phyloP scores from a whole-genome alignment of 2,329 filamentous ascomycete species.

The Venturia pyrina region DNA sequence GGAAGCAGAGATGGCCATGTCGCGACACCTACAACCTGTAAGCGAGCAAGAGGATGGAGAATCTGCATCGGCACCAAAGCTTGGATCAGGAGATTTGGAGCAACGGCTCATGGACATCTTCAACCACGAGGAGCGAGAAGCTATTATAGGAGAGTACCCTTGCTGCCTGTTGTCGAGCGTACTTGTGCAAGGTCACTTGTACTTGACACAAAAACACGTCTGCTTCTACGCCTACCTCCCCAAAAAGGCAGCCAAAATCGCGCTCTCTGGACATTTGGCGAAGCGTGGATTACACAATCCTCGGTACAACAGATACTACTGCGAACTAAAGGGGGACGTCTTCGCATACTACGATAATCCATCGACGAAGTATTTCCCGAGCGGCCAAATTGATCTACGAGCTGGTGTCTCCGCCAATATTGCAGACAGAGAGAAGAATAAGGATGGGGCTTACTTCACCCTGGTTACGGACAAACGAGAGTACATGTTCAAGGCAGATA shows the following conservation, averaged over 20 bases:
- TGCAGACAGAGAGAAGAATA: conserved; percentile 58
- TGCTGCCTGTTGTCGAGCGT: conserved; percentile 91
- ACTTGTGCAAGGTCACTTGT: conserved; percentile 87
- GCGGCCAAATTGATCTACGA: conserved; percentile 82
- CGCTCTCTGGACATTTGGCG: conserved; percentile 78
- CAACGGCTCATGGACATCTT: conserved; percentile 57
- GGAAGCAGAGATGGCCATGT: conserved; percentile 14
- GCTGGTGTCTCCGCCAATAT: conserved; percentile 83
- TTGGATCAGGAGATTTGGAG: conserved; percentile 43
- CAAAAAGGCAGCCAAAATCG: conserved; percentile 64
- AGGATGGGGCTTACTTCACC: conserved; percentile 66
- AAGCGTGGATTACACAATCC: conserved; percentile 86
- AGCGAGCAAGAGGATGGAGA: conserved; percentile 7
- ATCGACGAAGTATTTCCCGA: conserved; percentile 81
- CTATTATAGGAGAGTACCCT: conserved; percentile 85
- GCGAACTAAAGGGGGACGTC: conserved; percentile 82
- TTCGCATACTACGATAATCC: conserved; percentile 80
- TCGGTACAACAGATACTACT: conserved; percentile 86
- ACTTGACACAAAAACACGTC: conserved; percentile 84
- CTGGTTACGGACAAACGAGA: conserved; percentile 74
- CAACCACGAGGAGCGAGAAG: conserved; percentile 64
- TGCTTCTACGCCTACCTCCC: conserved; percentile 98
- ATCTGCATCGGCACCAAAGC: conserved; percentile 30
- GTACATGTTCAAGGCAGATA: conserved; percentile 85
- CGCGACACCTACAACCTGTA: conserved; percentile 8